These are phyloP conservation scores for Penicillium sp. DNA, from an alignment of 2,329 filamentous ascomycete species.

Conservation along the genomic window DNA sequence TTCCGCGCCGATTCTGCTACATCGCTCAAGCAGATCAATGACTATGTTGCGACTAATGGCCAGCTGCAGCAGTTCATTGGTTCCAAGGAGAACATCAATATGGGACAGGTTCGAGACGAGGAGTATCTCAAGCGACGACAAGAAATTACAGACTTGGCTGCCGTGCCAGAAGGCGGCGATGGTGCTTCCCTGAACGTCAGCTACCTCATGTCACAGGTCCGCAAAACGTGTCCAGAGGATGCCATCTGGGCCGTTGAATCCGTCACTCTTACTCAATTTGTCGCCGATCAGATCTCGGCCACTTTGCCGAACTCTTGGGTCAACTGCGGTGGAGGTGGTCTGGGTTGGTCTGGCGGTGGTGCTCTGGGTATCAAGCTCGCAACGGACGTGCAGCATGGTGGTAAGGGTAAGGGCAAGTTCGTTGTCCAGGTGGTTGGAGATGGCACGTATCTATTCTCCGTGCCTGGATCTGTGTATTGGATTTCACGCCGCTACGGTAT, in stretches of 20 bases:
- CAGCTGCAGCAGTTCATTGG: conserved; percentile 42
- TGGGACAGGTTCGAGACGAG: conserved; percentile 53
- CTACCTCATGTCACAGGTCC: conserved; percentile 54
- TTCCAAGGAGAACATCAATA: conserved; percentile 39
- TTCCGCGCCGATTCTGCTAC: conserved; percentile 63
- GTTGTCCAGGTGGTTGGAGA: conserved; percentile 63
- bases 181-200: conserved; percentile 60
- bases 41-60: conserved; percentile 51
- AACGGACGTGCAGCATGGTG: conserved; percentile 49
- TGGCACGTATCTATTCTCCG: conserved; percentile 61
- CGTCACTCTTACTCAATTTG: conserved; percentile 64
- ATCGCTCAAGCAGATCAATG: conserved; percentile 64
- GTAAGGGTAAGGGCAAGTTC: conserved; percentile 51
- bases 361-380: conserved; percentile 73
- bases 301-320: conserved; percentile 68
- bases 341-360: conserved; percentile 74
- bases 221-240: conserved; percentile 54
- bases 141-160: conserved; percentile 53
- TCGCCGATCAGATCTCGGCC: conserved; percentile 66
- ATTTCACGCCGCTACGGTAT: conserved; percentile 62
- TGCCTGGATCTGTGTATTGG: conserved; percentile 64
- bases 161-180: conserved; percentile 49
- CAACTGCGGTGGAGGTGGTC: conserved; percentile 73
- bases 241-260: conserved; percentile 74
- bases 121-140: conserved; percentile 57